Base-by-base conservation (phyloP, 106 monocot genomes). In the Dactylorhiza incarnata region DNA sequence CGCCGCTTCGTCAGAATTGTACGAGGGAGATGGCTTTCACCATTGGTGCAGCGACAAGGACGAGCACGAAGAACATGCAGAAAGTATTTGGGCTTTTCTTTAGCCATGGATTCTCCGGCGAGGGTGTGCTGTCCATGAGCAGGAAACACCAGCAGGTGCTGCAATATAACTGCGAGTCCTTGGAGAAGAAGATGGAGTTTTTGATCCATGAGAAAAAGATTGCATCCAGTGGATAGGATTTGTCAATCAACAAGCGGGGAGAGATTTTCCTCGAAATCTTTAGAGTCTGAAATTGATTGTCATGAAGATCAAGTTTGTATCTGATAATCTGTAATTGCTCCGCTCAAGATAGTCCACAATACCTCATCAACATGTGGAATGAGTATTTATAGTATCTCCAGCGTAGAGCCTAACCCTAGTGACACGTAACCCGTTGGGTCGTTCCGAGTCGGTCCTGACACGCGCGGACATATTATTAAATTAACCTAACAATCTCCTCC, bases 181-280 rank as follows among this genome's bases (percentile, higher is more conserved):
- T 92, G 85, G 83, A 78, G 82, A 82, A 89, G 89, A 92, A 92
- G 80, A 72, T 92, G 83, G 87, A 89, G 63, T 92, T 89, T 63
- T 70, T 92, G 74, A 80, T 85, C 9, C 83, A 72, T 16, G 85
- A 92, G 83, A 77, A 77, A 26, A 87, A 84, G 83, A 89, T 82
- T 83, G 75, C 78, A 46, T 74, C 9, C 20, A 83, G 85, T 16
- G 87, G 92, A 22, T 85, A 87, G 68, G 71, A 75, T 5, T 71
- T 89, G 82, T 92, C 92, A 4, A 83, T 92, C 48, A 92, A 87
- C 56, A 89, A 89, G 85, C 84, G 52, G 78, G 9, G 43, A 85
- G 66, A 87, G 66, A 22, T 92, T 92, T 78, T 68, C 80, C 68
- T 76, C 49, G 72, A 73, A 49, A 26, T 77, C 67, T 9, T 25